These are phyloP conservation scores for Parmales sp. DNA, from an alignment of 108 stramenopile genomes.

Conservation along the genomic window DNA sequence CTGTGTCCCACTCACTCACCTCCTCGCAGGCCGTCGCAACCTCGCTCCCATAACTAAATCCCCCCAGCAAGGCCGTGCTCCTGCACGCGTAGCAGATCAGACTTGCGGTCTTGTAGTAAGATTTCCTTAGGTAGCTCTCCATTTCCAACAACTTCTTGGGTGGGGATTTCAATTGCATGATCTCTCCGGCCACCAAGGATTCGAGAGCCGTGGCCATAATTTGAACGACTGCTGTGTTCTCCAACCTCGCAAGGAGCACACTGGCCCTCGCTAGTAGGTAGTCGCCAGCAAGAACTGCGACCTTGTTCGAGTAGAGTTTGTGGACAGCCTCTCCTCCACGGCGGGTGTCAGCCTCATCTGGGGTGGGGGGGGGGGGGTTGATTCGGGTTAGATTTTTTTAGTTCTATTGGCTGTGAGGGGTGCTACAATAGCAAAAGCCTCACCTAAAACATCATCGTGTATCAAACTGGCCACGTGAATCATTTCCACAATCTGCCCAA, in stretches of 20 bases:
- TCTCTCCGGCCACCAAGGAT: slow-evolving; percentile 87
- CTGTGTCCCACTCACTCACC: no score
- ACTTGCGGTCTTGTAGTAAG: slow-evolving; percentile 95
- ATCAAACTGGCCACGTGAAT: slow-evolving; percentile 94
- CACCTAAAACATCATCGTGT: slow-evolving; percentile 93
- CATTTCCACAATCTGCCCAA: slow-evolving; percentile 96
- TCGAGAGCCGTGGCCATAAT: slow-evolving; percentile 95
- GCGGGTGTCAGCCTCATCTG: slow-evolving; percentile 91
- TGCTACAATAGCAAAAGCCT: no score
- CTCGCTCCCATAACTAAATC: slow-evolving; percentile 68
- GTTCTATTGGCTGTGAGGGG: no score
- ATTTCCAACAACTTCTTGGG: slow-evolving; percentile 77
- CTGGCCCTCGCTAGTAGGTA: slow-evolving; percentile 87
- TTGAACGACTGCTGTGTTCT: slow-evolving; percentile 88
- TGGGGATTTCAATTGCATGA: slow-evolving; percentile 86
- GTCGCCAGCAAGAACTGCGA: slow-evolving; percentile 95
- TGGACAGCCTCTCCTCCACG: slow-evolving; percentile 90
- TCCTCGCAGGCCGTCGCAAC: slow-evolving; percentile 86
- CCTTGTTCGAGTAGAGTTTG: slow-evolving; percentile 96
- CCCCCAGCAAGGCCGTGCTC: slow-evolving; percentile 78
- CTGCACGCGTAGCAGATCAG: slow-evolving; percentile 85
- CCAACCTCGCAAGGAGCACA: slow-evolving; percentile 76
- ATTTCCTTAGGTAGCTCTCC: slow-evolving; percentile 49
- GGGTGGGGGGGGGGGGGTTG: no score
- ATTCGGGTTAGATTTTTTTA: no score